phyloP scores from a whole-genome alignment of 768 basidiomycete genomes.

The Ramaria sp. region DNA sequence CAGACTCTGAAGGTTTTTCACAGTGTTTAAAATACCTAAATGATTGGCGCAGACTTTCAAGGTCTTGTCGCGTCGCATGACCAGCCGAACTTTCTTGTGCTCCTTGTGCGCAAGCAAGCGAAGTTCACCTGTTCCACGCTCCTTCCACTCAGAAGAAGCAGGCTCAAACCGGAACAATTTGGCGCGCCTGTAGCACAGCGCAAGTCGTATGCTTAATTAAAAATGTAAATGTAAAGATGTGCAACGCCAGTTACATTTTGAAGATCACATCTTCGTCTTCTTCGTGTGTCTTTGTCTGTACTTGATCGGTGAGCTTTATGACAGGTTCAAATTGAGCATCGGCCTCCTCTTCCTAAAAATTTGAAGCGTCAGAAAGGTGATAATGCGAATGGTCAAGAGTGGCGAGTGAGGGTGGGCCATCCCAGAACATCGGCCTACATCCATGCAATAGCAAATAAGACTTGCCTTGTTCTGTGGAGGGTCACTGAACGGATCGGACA shows the following conservation, averaged over 20 bases:
- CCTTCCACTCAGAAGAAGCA: constrained; percentile 85
- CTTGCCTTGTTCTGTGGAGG: constrained; percentile 3
- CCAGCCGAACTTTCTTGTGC: constrained; percentile 85
- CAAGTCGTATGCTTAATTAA: neutral
- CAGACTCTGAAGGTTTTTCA: neutral
- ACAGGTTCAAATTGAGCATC: constrained; percentile 95
- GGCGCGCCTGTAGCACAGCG: constrained; percentile 60
- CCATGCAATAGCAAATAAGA: neutral
- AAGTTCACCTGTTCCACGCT: constrained; percentile 93
- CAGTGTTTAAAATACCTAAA: constrained; percentile 44
- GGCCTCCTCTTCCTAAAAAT: constrained; percentile 54
- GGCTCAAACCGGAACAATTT: constrained; percentile 94
- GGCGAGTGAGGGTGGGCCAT: constrained; percentile 1
- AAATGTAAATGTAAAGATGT: neutral
- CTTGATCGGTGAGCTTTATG: constrained; percentile 90
- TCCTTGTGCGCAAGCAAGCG: constrained; percentile 84
- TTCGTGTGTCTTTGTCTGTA: constrained; percentile 90
- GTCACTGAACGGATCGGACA: constrained; percentile 7
- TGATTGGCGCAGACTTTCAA: constrained; percentile 99
- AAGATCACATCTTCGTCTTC: constrained; percentile 89
- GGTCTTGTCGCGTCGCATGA: constrained; percentile 99
- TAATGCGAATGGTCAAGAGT: neutral
- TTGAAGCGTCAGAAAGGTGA: neutral
- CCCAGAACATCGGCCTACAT: constrained; percentile 2
- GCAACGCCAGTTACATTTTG: constrained; percentile 54